These are phyloP conservation scores for Beauveria pseudobassiana DNA, from an alignment of 2,329 filamentous ascomycete species.

Conservation along the genomic window DNA sequence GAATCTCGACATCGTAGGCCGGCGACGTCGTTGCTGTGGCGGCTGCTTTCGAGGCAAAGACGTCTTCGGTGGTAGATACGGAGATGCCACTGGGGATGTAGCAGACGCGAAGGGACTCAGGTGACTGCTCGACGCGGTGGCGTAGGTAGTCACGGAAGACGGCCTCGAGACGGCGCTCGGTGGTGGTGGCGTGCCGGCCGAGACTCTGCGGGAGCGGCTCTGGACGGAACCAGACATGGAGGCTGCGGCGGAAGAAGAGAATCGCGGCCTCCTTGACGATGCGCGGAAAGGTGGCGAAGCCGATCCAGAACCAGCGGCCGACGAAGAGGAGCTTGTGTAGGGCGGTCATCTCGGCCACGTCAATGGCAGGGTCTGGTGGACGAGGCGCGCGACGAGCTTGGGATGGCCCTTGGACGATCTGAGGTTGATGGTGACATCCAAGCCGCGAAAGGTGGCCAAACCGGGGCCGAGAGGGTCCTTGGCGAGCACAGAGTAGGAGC, in stretches of 20 bases:
- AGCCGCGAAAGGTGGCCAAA: conserved; percentile 30
- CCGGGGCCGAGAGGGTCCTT: conserved; percentile 35
- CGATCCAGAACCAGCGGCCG: conserved; percentile 58
- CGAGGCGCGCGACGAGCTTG: conserved; percentile 55
- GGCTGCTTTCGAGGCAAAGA: background rate
- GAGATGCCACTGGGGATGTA: conserved; percentile 46
- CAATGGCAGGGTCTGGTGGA: conserved; percentile 43
- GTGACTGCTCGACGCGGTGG: conserved; percentile 40
- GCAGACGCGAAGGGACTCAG: conserved; percentile 38
- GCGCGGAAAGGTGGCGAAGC: conserved; percentile 56
- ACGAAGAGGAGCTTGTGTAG: conserved; percentile 41
- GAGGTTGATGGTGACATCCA: conserved; percentile 56
- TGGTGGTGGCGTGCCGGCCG: conserved; percentile 41
- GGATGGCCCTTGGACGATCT: conserved; percentile 50
- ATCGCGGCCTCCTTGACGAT: conserved; percentile 53
- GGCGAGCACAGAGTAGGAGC: conserved; percentile 43
- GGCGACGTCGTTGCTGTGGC: background rate
- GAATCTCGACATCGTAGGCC: conserved; percentile 37
- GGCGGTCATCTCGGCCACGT: conserved; percentile 39
- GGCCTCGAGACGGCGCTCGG: conserved; percentile 40
- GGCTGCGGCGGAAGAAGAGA: conserved; percentile 47
- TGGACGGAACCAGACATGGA: conserved; percentile 59
- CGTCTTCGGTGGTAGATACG: background rate
- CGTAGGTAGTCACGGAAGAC: conserved; percentile 41
- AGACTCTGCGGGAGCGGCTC: conserved; percentile 53